Percentiles rank a stretch among this genome's conserved stretches.
Evolutionary conservation across 345 rosid species (phyloP).

Genomic region (Lenwebbia sp.): DNA sequence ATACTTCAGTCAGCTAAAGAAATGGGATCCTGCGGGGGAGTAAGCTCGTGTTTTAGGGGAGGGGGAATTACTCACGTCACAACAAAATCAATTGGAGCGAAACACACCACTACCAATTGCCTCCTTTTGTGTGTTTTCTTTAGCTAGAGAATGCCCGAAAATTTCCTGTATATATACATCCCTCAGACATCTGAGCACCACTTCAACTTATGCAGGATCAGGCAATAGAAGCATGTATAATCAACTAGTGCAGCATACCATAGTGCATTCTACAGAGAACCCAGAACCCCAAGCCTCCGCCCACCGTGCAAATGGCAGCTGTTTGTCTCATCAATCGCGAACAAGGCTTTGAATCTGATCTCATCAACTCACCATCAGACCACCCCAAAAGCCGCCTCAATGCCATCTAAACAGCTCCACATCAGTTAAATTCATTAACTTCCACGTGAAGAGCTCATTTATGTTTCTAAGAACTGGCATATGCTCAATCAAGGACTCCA

Average conservation of each 20-base stretch:
- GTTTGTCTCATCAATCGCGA: conserved; percentile 72
- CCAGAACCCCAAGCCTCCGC: conserved; percentile 85
- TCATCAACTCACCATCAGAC: conserved; percentile 79
- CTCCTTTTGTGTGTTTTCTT: background rate
- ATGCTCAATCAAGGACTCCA: background rate
- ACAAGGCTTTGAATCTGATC: conserved; percentile 76
- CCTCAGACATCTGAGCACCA: background rate
- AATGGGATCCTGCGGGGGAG: background rate
- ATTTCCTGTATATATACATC: background rate
- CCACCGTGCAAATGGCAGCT: conserved; percentile 57
- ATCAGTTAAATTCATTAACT: background rate
- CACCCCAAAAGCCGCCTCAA: conserved; percentile 52
- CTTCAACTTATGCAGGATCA: background rate
- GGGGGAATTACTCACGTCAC: fast-evolving
- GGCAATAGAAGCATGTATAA: background rate
- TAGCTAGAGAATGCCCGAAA: background rate
- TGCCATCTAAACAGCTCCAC: conserved; percentile 30
- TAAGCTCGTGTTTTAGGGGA: background rate
- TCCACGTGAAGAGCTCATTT: background rate
- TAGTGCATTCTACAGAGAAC: conserved; percentile 72
- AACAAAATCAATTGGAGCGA: background rate
- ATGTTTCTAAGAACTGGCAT: background rate
- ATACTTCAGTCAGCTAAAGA: background rate
- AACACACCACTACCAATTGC: background rate
- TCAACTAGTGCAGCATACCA: conserved; percentile 22